phyloP scores from a whole-genome alignment of 495 filamentous ascomycete genomes.

The Xylaria acuta region DNA sequence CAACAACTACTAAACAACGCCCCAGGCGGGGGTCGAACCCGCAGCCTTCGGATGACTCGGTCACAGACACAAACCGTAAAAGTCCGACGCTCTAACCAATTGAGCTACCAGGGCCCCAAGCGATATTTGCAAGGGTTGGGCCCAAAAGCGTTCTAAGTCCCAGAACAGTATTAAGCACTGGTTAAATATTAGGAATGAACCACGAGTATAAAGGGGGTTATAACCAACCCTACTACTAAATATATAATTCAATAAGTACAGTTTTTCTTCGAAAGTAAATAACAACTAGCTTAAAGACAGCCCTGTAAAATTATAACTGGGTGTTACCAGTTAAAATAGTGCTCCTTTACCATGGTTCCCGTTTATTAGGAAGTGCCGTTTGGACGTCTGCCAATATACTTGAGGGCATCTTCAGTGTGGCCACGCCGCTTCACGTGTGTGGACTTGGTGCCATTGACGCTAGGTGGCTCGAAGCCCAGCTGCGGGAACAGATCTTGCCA shows the following conservation, averaged over 20 bases:
- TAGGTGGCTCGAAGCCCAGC: conserved; percentile 10
- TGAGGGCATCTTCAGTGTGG: background rate
- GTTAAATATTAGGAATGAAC: too few relatives aligned
- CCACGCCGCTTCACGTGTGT: background rate
- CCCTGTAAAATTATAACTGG: background rate
- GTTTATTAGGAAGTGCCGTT: background rate
- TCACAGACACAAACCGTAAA: background rate
- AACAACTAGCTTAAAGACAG: background rate
- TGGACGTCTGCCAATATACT: background rate
- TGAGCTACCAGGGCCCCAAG: conserved; percentile 20
- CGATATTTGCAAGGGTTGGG: background rate
- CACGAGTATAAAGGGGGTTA: background rate
- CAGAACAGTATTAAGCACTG: background rate
- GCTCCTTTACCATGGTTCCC: background rate
- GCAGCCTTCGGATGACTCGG: conserved; percentile 40
- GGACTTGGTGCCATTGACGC: background rate
- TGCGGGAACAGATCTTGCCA: conserved; percentile 31
- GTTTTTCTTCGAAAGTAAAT: background rate
- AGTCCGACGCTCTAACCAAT: conserved; percentile 26
- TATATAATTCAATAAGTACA: background rate
- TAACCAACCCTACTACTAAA: background rate
- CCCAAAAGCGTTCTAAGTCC: background rate
- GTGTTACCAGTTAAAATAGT: background rate
- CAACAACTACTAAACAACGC: conserved; percentile 11
- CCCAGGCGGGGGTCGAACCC: conserved; percentile 45